These are phyloP conservation scores for Telopea speciosissima DNA, from an alignment of 177 flowering plant species.

Conservation along the genomic window DNA sequence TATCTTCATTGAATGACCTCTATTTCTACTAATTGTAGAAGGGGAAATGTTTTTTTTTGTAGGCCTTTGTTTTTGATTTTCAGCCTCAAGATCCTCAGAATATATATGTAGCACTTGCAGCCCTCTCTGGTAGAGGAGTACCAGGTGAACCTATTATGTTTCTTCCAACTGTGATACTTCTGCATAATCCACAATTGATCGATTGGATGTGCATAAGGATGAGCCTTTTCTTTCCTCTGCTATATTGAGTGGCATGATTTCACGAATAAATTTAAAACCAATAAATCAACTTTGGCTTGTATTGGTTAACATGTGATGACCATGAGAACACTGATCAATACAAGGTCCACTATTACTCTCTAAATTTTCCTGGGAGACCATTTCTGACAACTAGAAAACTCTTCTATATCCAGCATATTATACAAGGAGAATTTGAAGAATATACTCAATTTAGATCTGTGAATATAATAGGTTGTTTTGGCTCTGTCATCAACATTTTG, in stretches of 20 bases:
- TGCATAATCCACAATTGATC: neutral
- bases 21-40: neutral
- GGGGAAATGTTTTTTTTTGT: constrained; percentile 2
- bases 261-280: neutral
- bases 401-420: neutral
- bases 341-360: neutral
- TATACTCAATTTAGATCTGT: neutral
- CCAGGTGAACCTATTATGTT: constrained; percentile 40
- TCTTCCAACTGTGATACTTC: neutral
- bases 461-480: neutral
- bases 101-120: constrained; percentile 54
- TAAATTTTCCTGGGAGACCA: neutral
- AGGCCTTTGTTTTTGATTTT: constrained; percentile 73
- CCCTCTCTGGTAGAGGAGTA: constrained; percentile 49
- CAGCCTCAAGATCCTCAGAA: constrained; percentile 82
- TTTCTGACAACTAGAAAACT: neutral
- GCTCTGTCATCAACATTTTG: neutral
- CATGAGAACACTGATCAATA: neutral
- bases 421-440: neutral
- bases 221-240: neutral
- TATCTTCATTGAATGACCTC: neutral
- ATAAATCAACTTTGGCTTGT: neutral
- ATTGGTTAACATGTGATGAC: neutral
- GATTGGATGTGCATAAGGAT: too few relatives aligned
- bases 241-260: neutral